Conservation (phyloP, 1,139 yeast species). For the Candida sp. region DNA sequence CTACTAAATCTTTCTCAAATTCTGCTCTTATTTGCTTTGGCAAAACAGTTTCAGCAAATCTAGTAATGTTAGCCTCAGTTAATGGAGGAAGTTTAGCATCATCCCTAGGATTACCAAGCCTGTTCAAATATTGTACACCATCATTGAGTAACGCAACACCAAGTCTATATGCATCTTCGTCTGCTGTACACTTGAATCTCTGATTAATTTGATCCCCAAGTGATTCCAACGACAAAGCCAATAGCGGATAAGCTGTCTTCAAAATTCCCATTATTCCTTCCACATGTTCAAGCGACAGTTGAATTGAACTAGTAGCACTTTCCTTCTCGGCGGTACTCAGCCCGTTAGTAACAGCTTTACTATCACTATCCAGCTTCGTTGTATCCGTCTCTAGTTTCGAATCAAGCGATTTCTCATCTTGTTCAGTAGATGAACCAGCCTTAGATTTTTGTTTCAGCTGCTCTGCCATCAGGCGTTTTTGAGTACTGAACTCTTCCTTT, state of each 20-base stretch:
- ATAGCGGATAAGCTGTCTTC: conserved; percentile 92
- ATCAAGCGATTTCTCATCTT: conserved; percentile 2
- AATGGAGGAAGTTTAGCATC: conserved; percentile 89
- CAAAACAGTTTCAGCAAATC: conserved; percentile 90
- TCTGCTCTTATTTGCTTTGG: conserved; percentile 90
- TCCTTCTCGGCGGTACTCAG: conserved; percentile 1
- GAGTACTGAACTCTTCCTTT: conserved; percentile 86
- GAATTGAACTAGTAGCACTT: conserved; percentile 10
- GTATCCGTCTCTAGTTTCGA: not conserved
- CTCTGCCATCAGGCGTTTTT: conserved; percentile 76
- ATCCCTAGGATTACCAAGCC: conserved; percentile 81
- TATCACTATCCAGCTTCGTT: conserved; percentile 4
- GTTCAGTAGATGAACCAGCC: conserved; percentile 7
- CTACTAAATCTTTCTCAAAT: conserved; percentile 88
- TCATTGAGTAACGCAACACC: conserved; percentile 92
- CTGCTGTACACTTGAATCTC: conserved; percentile 90
- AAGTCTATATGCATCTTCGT: conserved; percentile 93
- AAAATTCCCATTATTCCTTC: conserved; percentile 94
- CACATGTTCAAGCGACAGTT: conserved; percentile 93
- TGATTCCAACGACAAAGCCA: conserved; percentile 91
- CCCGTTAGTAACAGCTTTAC: conserved; percentile 9
- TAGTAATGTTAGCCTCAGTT: conserved; percentile 83
- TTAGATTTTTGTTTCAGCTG: conserved; percentile 38
- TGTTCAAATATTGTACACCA: conserved; percentile 84
- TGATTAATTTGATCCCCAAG: conserved; percentile 94